phyloP scores from a whole-genome alignment of 208 protist genomes.

The Leishmania guyanensis region DNA sequence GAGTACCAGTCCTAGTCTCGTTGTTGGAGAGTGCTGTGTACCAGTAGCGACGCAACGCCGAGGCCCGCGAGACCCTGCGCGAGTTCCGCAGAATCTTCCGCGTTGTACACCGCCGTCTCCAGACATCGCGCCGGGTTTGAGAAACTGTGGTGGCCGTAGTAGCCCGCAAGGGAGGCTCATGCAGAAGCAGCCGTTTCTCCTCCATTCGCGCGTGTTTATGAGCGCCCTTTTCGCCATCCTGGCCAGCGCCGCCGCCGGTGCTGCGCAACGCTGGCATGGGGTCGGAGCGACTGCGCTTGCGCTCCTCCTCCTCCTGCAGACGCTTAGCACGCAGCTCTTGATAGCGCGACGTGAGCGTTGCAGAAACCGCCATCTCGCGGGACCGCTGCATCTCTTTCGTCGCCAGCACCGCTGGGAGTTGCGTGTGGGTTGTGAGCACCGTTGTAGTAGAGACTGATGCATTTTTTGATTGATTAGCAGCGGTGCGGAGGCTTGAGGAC shows the following conservation, averaged over 20 bases:
- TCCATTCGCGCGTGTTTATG: not conserved
- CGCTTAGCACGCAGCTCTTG: conserved; percentile 17
- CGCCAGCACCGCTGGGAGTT: not conserved
- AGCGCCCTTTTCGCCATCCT: not conserved
- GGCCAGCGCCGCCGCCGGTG: not conserved
- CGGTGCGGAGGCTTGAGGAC: not conserved
- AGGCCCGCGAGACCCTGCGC: conserved; percentile 15
- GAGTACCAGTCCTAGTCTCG: not conserved
- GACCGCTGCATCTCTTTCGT: not conserved
- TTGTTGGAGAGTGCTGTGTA: conserved; percentile 12
- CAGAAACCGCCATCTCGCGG: conserved; percentile 12
- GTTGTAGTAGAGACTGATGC: not conserved
- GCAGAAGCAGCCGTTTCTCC: not conserved
- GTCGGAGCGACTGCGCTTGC: conserved; percentile 5
- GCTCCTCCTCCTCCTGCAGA: not conserved
- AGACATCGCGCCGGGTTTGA: conserved; percentile 13
- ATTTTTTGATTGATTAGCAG: not conserved
- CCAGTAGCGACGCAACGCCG: conserved; percentile 29
- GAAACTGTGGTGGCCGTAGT: not conserved
- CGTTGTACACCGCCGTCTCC: conserved; percentile 24
- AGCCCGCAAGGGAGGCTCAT: not conserved
- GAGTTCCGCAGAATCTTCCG: conserved; percentile 20
- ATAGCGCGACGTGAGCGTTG: conserved; percentile 11
- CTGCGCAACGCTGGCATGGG: not conserved
- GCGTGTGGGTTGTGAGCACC: not conserved